A percentile compares a stretch with the other conserved stretches of the same genome.
Evolutionary conservation across 1,139 yeast species (phyloP).

Genomic region (Geotrichum bryndzae): DNA sequence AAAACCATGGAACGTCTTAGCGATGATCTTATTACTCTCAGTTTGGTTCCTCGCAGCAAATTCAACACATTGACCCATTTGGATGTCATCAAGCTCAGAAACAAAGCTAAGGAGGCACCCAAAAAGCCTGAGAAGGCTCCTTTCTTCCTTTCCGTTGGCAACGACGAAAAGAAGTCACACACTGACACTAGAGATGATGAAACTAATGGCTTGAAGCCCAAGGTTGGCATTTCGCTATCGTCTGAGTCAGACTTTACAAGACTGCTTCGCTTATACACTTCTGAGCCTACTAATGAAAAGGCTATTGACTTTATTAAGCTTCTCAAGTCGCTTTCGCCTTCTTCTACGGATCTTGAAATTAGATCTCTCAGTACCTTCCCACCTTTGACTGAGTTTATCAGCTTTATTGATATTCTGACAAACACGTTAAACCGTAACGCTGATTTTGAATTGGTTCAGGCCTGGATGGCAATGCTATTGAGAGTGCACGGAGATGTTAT

Average conservation of each 20-base stretch:
- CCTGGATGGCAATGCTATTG: constrained; percentile 69
- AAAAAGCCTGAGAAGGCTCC: constrained; percentile 84
- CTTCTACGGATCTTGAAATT: constrained; percentile 78
- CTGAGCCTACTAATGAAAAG: not conserved
- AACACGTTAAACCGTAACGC: constrained; percentile 51
- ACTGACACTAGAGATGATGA: constrained; percentile 43
- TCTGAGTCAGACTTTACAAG: constrained; percentile 75
- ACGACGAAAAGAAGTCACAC: constrained; percentile 23
- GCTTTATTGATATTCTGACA: constrained; percentile 60
- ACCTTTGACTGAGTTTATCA: constrained; percentile 57
- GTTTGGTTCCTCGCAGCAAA: constrained; percentile 69
- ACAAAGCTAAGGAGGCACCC: constrained; percentile 85
- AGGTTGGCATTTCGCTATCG: constrained; percentile 21
- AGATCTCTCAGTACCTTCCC: constrained; percentile 64
- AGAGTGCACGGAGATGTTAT: constrained; percentile 80
- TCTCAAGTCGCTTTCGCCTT: constrained; percentile 64
- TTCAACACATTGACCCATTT: constrained; percentile 72
- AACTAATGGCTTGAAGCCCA: constrained; percentile 22
- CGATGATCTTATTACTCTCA: constrained; percentile 60
- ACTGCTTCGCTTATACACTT: constrained; percentile 49
- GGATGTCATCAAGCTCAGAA: constrained; percentile 78
- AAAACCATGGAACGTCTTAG: constrained; percentile 62
- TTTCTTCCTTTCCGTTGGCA: constrained; percentile 64
- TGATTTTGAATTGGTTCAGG: constrained; percentile 69
- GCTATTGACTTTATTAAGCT: constrained; percentile 44